Conservation (phyloP, 1,284 basidiomycete species). For the Marasmius tenuissimus region DNA sequence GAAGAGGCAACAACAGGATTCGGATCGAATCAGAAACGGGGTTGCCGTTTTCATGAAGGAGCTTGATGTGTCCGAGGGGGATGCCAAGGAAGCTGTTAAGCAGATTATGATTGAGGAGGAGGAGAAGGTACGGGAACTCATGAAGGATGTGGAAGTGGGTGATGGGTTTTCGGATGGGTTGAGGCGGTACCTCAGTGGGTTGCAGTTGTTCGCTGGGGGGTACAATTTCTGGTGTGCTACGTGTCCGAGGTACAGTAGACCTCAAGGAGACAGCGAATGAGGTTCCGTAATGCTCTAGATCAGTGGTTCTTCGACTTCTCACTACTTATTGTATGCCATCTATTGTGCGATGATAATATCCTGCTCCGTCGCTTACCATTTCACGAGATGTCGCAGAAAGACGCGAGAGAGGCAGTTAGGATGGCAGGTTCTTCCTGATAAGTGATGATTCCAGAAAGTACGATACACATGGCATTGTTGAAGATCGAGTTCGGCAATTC, state of each 20-base stretch:
- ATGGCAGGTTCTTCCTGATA: too few relatives aligned
- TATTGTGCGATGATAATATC: too few relatives aligned
- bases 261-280: constrained; percentile 10
- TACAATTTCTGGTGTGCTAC: constrained; percentile 21
- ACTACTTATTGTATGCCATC: too few relatives aligned
- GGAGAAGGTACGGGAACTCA: constrained; percentile 9
- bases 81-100: constrained; percentile 15
- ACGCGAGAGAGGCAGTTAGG: too few relatives aligned
- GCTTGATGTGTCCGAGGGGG: constrained; percentile 12
- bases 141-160: constrained; percentile 1
- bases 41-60: constrained; percentile 20
- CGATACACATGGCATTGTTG: too few relatives aligned
- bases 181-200: constrained; percentile 14
- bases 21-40: constrained; percentile 20
- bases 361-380: too few relatives aligned
- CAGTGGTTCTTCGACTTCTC: too few relatives aligned
- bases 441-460: too few relatives aligned
- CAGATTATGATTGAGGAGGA: constrained; percentile 21
- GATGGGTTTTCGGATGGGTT: constrained; percentile 14
- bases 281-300: too few relatives aligned
- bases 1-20: constrained; percentile 11
- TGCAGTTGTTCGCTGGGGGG: constrained; percentile 18
- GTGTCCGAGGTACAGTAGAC: constrained; percentile 17
- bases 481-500: too few relatives aligned
- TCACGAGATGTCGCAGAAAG: too few relatives aligned